Evolutionary conservation across 352 stramenopile genomes (phyloP), one percentile per base, ranked within the genome.

Genomic region (Phytophthora meadii): DNA sequence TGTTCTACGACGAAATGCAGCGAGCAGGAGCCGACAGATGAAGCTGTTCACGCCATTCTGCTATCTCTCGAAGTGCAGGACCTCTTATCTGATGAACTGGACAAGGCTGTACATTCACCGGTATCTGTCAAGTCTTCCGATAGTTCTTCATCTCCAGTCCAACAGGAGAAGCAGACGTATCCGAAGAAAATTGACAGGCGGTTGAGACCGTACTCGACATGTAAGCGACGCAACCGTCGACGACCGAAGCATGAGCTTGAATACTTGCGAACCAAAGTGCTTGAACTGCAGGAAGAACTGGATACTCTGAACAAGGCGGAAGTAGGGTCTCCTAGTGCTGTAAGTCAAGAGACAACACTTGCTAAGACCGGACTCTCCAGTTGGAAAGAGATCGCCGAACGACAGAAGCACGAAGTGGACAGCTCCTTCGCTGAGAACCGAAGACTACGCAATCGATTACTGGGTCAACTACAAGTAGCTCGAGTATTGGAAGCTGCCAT

Each of bases 241-340:
- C 70, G 70, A n/a, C 61, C 65, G n/a, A 75, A 78, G 44, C 54
- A 78, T 42, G 70, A 78, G 39, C 61, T 78, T 24, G 70, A 72
- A 1, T 75, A 72, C n/a, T 42, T 78, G 27, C 61, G 70, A 6
- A 30, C 37, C 1, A 72, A 72, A 15, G 66, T 78, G 14, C 30
- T 41, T 2, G 65, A 75, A 36, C 11, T 78, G 4, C 39, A 75
- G 37, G 66, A 72, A 40, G 44, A 69, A 7, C 41, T 78, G 15
- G 58, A n/a, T 37, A 39, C 40, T n/a, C 28, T 74, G 7, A 36
- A 9, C 6, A 61, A 54, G 9, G 15, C 25, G 2, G 45, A 54
- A 5, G 19, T 54, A 9, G 24, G 32, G 1, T 63, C 64, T 22
- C 24, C 48, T 12, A 54, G 14, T 11, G 17, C 27, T 14, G 32